Percentiles rank a stretch among this genome's conserved stretches.
Evolutionary conservation across 2,329 filamentous ascomycete species (phyloP).

Genomic region (Byssochlamys sp.): DNA sequence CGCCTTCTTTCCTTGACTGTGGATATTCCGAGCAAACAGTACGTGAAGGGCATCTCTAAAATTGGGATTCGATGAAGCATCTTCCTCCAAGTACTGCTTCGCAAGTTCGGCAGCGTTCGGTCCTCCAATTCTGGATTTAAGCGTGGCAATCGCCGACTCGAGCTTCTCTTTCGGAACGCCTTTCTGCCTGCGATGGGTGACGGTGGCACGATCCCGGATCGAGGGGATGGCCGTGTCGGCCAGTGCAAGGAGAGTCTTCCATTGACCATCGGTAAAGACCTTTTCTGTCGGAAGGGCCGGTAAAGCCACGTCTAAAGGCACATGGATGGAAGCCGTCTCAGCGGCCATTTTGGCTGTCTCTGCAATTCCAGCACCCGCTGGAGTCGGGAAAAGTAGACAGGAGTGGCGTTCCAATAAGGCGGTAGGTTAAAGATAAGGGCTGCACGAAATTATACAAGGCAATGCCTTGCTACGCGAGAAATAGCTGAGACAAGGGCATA

Average conservation of each 20-base stretch:
- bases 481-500: background rate
- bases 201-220: conserved; percentile 33
- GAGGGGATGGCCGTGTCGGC: conserved; percentile 50
- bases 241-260: conserved; percentile 49
- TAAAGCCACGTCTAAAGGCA: conserved; percentile 35
- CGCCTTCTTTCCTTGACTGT: conserved; percentile 39
- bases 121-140: conserved; percentile 16
- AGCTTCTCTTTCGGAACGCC: conserved; percentile 33
- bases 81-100: conserved; percentile 40
- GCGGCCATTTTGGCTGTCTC: background rate
- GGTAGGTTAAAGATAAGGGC: background rate
- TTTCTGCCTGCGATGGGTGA: conserved; percentile 27
- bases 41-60: conserved; percentile 44
- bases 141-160: conserved; percentile 15
- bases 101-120: conserved; percentile 28
- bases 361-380: background rate
- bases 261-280: conserved; percentile 47
- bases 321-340: conserved; percentile 8
- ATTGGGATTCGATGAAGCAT: conserved; percentile 37
- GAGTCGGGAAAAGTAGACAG: background rate
- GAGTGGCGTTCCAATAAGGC: background rate
- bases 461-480: background rate
- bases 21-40: conserved; percentile 41
- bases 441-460: background rate
- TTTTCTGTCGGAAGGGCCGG: conserved; percentile 39